Percentiles rank a stretch among this genome's conserved stretches.
Evolutionary conservation across 1,284 basidiomycete genomes (phyloP).

Genomic region (Melampsora occidentalis): DNA sequence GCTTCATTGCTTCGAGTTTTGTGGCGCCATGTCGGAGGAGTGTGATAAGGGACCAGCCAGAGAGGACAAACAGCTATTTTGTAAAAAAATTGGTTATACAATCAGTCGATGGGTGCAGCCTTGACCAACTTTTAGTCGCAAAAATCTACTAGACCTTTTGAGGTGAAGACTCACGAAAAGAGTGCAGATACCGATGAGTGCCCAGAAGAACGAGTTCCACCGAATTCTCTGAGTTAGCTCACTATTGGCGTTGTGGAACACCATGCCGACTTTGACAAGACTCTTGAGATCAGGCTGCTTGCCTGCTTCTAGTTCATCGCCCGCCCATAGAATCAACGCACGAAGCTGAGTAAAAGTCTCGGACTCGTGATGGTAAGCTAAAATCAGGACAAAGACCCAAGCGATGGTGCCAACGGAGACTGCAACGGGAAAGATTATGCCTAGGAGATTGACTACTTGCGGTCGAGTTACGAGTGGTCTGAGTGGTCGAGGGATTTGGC

Average conservation of each 20-base stretch:
- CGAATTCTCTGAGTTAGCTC: neutral
- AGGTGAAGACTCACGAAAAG: neutral
- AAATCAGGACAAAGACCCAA: neutral
- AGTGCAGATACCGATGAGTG: neutral
- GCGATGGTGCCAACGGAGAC: neutral
- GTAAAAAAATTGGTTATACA: too few relatives aligned
- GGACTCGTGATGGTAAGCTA: neutral
- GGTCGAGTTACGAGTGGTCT: neutral
- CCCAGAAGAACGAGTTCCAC: conserved; percentile 2
- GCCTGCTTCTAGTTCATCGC: neutral
- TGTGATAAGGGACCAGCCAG: neutral
- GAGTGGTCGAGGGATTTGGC: neutral
- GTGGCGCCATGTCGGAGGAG: neutral
- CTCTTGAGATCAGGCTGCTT: neutral
- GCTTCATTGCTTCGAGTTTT: neutral
- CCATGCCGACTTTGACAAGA: neutral
- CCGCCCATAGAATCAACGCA: neutral
- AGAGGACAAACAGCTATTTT: neutral
- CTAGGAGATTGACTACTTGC: neutral
- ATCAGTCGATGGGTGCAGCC: too few relatives aligned
- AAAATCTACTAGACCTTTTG: neutral
- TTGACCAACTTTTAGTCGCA: too few relatives aligned
- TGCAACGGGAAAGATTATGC: neutral
- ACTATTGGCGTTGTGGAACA: neutral
- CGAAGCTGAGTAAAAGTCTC: neutral